These are phyloP conservation scores for Anastatica hierochuntica DNA, from an alignment of 345 rosid genomes.

Conservation along the genomic window DNA sequence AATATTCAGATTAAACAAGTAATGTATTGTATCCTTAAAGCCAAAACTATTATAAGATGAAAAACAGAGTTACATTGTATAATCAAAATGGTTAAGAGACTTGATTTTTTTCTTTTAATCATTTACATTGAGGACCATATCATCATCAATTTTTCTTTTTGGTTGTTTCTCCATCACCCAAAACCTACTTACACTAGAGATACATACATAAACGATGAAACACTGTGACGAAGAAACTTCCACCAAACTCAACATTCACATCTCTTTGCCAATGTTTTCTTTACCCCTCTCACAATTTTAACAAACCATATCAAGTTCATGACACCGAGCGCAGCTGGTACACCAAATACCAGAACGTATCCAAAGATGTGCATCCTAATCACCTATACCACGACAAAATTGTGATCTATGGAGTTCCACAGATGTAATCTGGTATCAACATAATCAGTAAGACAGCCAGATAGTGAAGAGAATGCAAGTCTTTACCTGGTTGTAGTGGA, in stretches of 20 bases:
- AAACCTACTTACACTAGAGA: slow-evolving; percentile 31
- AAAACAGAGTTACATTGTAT: no score
- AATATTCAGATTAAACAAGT: no score
- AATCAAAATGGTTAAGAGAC: no score
- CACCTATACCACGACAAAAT: no score
- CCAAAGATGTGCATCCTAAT: slow-evolving; percentile 57
- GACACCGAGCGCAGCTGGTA: slow-evolving; percentile 51
- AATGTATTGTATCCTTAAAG: no score
- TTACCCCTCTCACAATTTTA: slow-evolving; percentile 70
- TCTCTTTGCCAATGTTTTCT: slow-evolving; percentile 71
- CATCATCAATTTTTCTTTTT: slow-evolving; percentile 18
- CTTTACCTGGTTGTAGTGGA: slow-evolving; percentile 72
- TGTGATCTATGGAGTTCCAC: no score
- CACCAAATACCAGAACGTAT: slow-evolving; percentile 40
- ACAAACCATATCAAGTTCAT: slow-evolving; percentile 89
- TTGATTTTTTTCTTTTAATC: background rate
- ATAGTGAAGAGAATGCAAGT: background rate
- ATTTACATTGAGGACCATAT: slow-evolving; percentile 12
- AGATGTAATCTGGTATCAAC: no score
- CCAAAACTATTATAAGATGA: no score
- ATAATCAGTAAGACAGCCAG: no score
- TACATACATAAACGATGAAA: background rate
- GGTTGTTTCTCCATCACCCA: slow-evolving; percentile 15
- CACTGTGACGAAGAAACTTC: background rate
- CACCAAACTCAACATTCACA: slow-evolving; percentile 26